Conservation (phyloP, 768 basidiomycete species). For the Lactarius vividus region DNA sequence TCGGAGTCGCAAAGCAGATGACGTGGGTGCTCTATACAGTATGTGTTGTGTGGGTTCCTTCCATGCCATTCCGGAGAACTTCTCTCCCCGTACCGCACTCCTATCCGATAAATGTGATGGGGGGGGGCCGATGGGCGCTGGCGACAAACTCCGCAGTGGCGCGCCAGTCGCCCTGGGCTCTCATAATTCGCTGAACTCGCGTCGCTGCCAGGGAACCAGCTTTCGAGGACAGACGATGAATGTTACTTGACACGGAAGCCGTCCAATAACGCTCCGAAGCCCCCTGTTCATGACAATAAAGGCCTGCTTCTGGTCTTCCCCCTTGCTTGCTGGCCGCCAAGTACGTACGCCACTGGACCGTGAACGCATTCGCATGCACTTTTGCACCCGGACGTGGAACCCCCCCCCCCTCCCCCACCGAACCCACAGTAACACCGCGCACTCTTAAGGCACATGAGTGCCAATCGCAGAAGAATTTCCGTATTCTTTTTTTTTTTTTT, state of each 20-base stretch:
- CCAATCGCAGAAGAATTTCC: background rate
- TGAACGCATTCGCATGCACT: background rate
- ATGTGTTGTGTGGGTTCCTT: background rate
- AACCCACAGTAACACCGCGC: conserved; percentile 1
- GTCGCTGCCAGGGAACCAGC: background rate
- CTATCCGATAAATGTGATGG: background rate
- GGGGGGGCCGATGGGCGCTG: background rate
- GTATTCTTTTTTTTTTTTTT: background rate
- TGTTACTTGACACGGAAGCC: background rate
- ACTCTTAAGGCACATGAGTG: background rate
- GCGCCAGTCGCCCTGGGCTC: background rate
- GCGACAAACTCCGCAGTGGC: background rate
- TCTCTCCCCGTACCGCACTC: background rate
- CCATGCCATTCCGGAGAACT: background rate
- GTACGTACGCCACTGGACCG: background rate
- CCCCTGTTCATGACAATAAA: background rate
- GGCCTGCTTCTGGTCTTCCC: background rate
- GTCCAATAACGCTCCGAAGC: background rate
- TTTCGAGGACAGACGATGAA: background rate
- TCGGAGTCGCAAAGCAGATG: conserved; percentile 1
- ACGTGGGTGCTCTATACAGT: background rate
- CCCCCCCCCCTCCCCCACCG: no score
- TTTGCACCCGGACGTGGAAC: background rate
- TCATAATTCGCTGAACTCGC: background rate
- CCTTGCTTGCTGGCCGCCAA: background rate